Conservation (phyloP, 257 asterid genomes). For the Solanum medicagineum region DNA sequence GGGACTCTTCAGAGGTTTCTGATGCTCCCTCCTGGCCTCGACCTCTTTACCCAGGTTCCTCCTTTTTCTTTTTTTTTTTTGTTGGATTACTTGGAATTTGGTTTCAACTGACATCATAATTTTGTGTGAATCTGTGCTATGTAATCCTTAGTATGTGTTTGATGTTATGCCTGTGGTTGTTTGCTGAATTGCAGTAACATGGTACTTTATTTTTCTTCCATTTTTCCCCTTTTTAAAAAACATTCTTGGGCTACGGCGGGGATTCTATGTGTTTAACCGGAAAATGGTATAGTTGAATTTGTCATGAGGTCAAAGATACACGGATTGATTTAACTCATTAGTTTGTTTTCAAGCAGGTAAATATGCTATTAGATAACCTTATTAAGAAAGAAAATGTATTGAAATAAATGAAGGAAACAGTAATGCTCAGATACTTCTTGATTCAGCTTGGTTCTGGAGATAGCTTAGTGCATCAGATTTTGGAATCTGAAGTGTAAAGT, state of each 20-base stretch:
- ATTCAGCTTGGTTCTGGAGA: not conserved
- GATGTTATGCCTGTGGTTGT: not conserved
- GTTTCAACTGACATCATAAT: not conserved
- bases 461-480: not conserved
- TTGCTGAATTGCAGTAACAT: not conserved
- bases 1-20: conserved; percentile 6
- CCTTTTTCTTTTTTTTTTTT: not conserved
- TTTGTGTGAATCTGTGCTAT: not conserved
- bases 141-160: not conserved
- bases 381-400: not conserved
- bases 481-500: not conserved
- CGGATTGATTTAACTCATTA: not conserved
- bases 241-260: not conserved
- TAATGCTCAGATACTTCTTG: not conserved
- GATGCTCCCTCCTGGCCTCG: conserved; percentile 60
- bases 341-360: not conserved
- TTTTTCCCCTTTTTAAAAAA: not conserved
- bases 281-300: not conserved
- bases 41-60: conserved; percentile 66
- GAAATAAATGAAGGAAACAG: not conserved
- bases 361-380: not conserved
- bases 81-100: not conserved
- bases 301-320: not conserved
- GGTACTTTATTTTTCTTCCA: not conserved
- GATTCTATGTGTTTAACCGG: not conserved